Evolutionary conservation across 805 yeast species (phyloP), one percentile per base, ranked within the genome.

Genomic region (Debaryomyces hansenii): DNA sequence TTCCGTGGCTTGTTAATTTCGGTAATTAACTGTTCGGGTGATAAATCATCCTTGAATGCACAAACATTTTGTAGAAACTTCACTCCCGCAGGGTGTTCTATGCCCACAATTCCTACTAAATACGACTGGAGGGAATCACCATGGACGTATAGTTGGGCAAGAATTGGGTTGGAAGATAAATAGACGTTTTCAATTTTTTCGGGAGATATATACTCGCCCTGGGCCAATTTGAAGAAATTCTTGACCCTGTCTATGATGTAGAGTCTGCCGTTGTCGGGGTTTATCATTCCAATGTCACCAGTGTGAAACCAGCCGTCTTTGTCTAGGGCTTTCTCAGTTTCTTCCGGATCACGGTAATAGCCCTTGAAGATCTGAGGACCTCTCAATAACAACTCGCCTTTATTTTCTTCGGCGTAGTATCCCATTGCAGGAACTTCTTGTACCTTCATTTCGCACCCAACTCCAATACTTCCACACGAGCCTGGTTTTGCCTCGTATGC

Each of bases 171-270:
- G 24, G 72, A 67, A 0, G 85, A 71, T 31, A 82, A 60, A 60
- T 85, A 85, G n/a, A 69, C 64, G 57, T 82, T 84, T 59, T 86
- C 91, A 54, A 86, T 80, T 63, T 80, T 84, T 57, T 86, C 94
- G 14, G 90, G 87, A 0, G 90, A 85, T 46, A 86, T 78, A 62
- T 85, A 86, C 65, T 71, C 77, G 44, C 77, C 77, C 51, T 72
- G 76, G 7, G 75, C 60, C 52, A 71, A 65, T 52, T 86, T 86
- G 74, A 85, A 86, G 67, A 86, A 85, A 67, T 86, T 86, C 70
- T 86, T 86, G 35, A 85, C 89, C 49, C 94, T 74, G 58, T 86
- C 94, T 54, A 86, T 75, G 48, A 86, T 82, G 41, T 64, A 70
- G 20, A 86, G 60, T 40, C 84, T 73, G 11, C 90, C 88, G 8